These are phyloP conservation scores for Diddensiella santjacobensis DNA, from an alignment of 805 yeast species.

Conservation along the genomic window DNA sequence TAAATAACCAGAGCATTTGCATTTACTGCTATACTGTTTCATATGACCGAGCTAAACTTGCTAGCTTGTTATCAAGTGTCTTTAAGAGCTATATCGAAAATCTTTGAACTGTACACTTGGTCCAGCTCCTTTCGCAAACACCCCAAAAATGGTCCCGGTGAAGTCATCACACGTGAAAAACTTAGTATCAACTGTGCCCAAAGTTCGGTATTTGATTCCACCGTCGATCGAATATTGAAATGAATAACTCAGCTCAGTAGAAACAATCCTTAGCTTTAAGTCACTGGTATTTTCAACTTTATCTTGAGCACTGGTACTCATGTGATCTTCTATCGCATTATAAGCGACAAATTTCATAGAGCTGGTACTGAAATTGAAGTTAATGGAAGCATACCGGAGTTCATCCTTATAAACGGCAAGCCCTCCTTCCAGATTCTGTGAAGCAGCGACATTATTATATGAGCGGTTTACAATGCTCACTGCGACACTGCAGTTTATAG, in stretches of 20 bases:
- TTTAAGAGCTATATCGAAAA: not conserved
- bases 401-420: slow-evolving; percentile 7
- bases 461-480: not conserved
- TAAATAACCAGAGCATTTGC: too few relatives aligned
- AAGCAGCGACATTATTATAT: not conserved
- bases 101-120: not conserved
- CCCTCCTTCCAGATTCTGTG: not conserved
- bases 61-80: too few relatives aligned
- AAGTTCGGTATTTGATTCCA: not conserved
- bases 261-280: not conserved
- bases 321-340: not conserved
- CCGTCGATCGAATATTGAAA: slow-evolving; percentile 2
- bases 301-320: not conserved
- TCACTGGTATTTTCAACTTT: not conserved
- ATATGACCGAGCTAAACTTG: too few relatives aligned
- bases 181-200: slow-evolving; percentile 1
- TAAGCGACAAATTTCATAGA: slow-evolving; percentile 1
- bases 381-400: not conserved
- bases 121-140: slow-evolving; percentile 2
- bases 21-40: too few relatives aligned
- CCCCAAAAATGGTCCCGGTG: slow-evolving; percentile 2
- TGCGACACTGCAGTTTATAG: slow-evolving; percentile 1
- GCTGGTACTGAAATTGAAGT: slow-evolving; percentile 1
- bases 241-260: not conserved
- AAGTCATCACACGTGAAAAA: slow-evolving; percentile 3